Base-by-base conservation (phyloP, 139 green algal species). In the Chlorella sp. region DNA sequence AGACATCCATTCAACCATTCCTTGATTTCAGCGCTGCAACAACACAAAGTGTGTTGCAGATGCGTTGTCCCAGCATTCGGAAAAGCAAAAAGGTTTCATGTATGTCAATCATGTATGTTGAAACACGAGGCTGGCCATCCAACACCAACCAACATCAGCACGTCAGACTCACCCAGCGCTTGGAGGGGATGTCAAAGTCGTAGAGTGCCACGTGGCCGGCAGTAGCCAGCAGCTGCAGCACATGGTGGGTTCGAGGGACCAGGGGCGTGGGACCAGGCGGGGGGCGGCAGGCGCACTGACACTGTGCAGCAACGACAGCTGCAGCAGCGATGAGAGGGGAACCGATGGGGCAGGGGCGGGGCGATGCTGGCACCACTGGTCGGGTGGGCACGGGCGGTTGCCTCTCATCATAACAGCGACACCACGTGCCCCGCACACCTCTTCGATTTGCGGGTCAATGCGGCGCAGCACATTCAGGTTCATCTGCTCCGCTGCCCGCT, bases 151-250 rank as follows among this genome's bases (percentile, higher is more conserved):
- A n/a, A n/a, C n/a, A n/a, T n/a, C 48, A 57, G 48, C 48, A 57
- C 7, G 5, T 57, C 48, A 9, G 26, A 37, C 89, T 86, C 81
- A 96, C 95, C 96, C 96, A 98, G 30, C 90, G 84, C 69, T 95
- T 94, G 3, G 91, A 89, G 15, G 91, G 83, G 12, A 94, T 91
- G 32, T 95, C 87, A 89, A 98, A 98, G 76, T 95, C 89, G 83
- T 98, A 98, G 30, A 98, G 87, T 0, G 95, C 95, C 5, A 98
- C 97, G 53, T 98, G 96, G 0, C 91, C 95, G 0, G 94, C 92
- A 12, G 89, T 95, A 2, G 93, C 95, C 12, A 98, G 60, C 30
- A 98, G 82, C 90, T 92, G 88, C 81, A 91, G 22, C 48, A 24
- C 22, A 12, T 36, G 57, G 21, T 32, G 5, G 30, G 37, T 0